These are phyloP conservation scores for Alternaria sp. DNA, from an alignment of 2,329 filamentous ascomycete genomes.

Conservation along the genomic window DNA sequence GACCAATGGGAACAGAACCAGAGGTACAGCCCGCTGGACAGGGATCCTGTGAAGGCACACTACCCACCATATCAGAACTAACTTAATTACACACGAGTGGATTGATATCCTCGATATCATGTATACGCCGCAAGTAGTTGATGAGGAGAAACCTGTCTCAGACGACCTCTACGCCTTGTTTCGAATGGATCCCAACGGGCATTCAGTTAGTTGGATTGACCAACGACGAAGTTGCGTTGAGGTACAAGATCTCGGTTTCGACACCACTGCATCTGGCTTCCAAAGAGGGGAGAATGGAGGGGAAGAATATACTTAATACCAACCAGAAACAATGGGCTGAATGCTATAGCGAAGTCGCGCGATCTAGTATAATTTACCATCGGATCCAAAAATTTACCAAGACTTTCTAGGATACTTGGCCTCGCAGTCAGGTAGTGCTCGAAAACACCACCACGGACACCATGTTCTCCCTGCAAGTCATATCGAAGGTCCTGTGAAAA, in stretches of 20 bases:
- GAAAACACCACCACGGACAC: neutral
- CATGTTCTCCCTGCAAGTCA: neutral
- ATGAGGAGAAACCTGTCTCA: neutral
- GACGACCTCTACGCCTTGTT: neutral
- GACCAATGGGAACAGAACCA: neutral
- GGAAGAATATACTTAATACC: neutral
- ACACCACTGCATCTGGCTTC: neutral
- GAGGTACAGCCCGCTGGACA: neutral
- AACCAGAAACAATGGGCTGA: neutral
- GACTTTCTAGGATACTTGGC: neutral
- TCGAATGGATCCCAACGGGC: neutral
- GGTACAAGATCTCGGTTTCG: neutral
- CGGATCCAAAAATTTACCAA: neutral
- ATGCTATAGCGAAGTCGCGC: neutral
- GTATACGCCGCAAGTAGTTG: neutral
- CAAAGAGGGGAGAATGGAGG: neutral
- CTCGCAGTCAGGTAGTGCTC: neutral
- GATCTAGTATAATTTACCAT: neutral
- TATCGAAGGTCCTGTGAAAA: neutral
- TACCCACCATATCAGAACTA: neutral
- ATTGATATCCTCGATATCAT: neutral
- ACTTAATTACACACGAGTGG: neutral
- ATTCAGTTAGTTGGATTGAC: neutral
- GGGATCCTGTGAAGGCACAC: neutral
- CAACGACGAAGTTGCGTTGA: neutral